Base-by-base conservation (phyloP, 176 grass and related monocot genomes). In the Oryza coarctata region DNA sequence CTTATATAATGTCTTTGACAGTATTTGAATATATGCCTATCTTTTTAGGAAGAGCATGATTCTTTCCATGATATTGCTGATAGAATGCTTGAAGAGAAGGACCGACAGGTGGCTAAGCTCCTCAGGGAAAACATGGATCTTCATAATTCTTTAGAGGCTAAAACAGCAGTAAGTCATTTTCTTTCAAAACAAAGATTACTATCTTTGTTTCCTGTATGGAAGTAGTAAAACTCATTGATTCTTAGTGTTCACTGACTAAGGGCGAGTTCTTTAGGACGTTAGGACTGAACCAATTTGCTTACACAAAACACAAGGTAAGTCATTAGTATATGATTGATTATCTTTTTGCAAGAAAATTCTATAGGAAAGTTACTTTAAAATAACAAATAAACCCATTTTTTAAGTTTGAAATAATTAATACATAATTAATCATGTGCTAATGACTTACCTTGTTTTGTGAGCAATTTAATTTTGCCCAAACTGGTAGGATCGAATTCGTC, bases 21-120 rank as follows among this genome's bases (percentile, higher is more conserved):
- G 31, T 36, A 88, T 90, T 63, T 87, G 75, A 80, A 70, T 65
- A 50, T 74, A 63, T 63, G 49, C 31, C 30, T 63, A 30, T 11
- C 13, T 74, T 86, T 91, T 32, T 87, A 99, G 96, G 96, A 99
- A 87, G 96, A 99, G 77, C 93, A 99, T 75, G 77, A 94, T 83
- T 82, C 89, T 3, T 99, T 99, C 74, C 87, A 70, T 78, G 89
- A 95, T 85, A 92, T 99, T 83, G 82, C 96, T 76, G 96, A 99
- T 93, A 95, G 89, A 92, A 90, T 91, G 89, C 84, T 95, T 72
- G 96, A 99, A 88, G 91, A 99, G 40, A 99, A 91, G 87, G 96
- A 99, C 72, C 85, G 45, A 44, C 89, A 99, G 76, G 86, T 95
- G 52, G 69, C 77, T 52, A 95, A 88, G 87, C 87, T 95, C 41